Base-by-base conservation (phyloP, 352 stramenopile genomes). In the Phytophthora ramorum region DNA sequence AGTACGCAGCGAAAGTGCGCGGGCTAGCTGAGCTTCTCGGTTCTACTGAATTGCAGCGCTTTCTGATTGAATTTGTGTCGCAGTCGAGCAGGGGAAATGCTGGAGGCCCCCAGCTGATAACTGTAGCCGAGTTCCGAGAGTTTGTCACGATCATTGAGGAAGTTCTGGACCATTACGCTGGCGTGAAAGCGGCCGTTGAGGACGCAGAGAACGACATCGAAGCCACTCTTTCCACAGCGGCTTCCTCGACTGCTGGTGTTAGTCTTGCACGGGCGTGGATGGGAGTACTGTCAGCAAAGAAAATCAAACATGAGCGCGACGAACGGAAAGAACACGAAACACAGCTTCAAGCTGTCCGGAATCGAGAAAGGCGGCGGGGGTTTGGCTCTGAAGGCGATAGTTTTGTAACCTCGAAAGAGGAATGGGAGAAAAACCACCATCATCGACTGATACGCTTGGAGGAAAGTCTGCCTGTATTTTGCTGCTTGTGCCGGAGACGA, bases 391-490 rank as follows among this genome's bases (percentile, higher is more conserved):
- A 72, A 16, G 66, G 55, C 5, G 69, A 69, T 0, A 69, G 44
- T 38, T 46, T 72, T 1, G 47, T 84, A n/a, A 49, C 63, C 8
- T 24, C 58, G 0, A 89, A 80, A 50, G 78, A 91, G 47, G 66
- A 85, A 34, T 92, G 84, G 84, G 78, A 89, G 58, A 88, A 82
- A 43, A 76, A 89, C 9, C 82, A 92, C 30, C 84, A 91, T 2
- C 84, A 92, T 56, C 80, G 82, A 20, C 79, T 79, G 13, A 89
- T 92, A 48, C 75, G 70, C 3, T 66, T 82, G 28, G 20, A 57
- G 0, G 20, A 59, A 2, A 38, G 20, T 48, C 14, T 79, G 3
- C 73, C 75, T 0, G 10, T 83, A 3, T 91, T 81, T 58, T 92
- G 84, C 57, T 91, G 84, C 44, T 44, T 92, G 19, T 92, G 82